These are phyloP conservation scores for Dactylellina parvicollis DNA, from an alignment of 2,329 filamentous ascomycete species.

Conservation along the genomic window DNA sequence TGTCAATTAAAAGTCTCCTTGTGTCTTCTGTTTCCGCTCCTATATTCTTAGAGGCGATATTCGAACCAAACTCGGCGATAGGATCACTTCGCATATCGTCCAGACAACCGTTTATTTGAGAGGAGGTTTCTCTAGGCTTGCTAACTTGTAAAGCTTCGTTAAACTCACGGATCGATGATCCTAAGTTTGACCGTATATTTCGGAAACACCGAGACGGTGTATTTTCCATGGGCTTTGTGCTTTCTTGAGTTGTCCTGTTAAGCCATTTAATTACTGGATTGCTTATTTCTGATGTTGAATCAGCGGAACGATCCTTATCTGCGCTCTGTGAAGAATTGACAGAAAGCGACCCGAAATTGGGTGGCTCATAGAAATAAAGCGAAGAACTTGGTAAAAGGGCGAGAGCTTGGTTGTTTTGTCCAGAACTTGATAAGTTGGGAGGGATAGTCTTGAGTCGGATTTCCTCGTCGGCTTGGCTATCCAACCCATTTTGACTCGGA, in stretches of 20 bases:
- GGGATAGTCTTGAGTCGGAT: not conserved
- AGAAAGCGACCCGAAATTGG: conserved; percentile 16
- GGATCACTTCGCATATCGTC: not conserved
- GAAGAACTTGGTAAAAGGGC: not conserved
- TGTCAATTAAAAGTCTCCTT: not conserved
- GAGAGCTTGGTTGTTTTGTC: not conserved
- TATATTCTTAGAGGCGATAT: not conserved
- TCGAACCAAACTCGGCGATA: not conserved
- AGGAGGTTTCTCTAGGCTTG: not conserved
- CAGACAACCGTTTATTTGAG: not conserved
- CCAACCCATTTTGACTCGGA: not conserved
- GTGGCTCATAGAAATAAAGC: not conserved
- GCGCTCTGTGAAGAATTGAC: conserved; percentile 9
- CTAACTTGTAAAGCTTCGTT: not conserved
- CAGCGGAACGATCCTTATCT: not conserved
- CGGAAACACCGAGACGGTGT: not conserved
- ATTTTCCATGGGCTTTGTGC: not conserved
- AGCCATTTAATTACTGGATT: conserved; percentile 32
- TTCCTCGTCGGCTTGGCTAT: not conserved
- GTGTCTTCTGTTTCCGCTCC: not conserved
- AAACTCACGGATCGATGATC: not conserved
- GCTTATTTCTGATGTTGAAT: conserved; percentile 2
- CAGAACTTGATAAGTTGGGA: not conserved
- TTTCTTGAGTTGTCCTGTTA: conserved; percentile 1
- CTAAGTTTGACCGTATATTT: not conserved